Conservation (phyloP, 1,139 yeast genomes). For the Hyphopichia wangnamkhiaoensis region DNA sequence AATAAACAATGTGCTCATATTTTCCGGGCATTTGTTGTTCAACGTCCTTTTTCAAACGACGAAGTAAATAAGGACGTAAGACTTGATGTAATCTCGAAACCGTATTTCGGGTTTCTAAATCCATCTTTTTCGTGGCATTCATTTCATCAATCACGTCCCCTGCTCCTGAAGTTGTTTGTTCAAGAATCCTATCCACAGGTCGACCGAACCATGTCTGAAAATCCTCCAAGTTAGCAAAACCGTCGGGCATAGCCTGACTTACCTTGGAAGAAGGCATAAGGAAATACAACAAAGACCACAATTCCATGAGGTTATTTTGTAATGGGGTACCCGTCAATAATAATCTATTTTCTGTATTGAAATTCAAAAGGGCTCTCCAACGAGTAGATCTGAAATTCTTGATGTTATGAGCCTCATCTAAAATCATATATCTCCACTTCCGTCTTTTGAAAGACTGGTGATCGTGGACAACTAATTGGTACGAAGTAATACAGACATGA, state of each 20-base stretch:
- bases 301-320: constrained; percentile 87
- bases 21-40: constrained; percentile 99
- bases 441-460: constrained; percentile 91
- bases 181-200: constrained; percentile 91
- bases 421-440: constrained; percentile 93
- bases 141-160: constrained; percentile 52
- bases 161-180: constrained; percentile 52
- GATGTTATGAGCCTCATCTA: constrained; percentile 98
- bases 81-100: constrained; percentile 92
- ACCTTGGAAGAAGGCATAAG: constrained; percentile 88
- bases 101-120: constrained; percentile 76
- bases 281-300: constrained; percentile 92
- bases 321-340: constrained; percentile 94
- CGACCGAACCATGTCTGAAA: constrained; percentile 98
- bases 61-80: constrained; percentile 82
- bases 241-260: constrained; percentile 81
- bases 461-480: constrained; percentile 94
- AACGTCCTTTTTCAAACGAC: constrained; percentile 94
- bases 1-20: constrained; percentile 90
- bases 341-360: constrained; percentile 86
- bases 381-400: constrained; percentile 94
- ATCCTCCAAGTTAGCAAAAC: constrained; percentile 93
- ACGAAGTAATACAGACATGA: constrained; percentile 96
- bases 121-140: constrained; percentile 38
- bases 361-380: constrained; percentile 94